Percentiles rank a stretch among this genome's conserved stretches.
Conservation (phyloP, 2,329 filamentous ascomycete species). For the Hypocrella siamensis region DNA sequence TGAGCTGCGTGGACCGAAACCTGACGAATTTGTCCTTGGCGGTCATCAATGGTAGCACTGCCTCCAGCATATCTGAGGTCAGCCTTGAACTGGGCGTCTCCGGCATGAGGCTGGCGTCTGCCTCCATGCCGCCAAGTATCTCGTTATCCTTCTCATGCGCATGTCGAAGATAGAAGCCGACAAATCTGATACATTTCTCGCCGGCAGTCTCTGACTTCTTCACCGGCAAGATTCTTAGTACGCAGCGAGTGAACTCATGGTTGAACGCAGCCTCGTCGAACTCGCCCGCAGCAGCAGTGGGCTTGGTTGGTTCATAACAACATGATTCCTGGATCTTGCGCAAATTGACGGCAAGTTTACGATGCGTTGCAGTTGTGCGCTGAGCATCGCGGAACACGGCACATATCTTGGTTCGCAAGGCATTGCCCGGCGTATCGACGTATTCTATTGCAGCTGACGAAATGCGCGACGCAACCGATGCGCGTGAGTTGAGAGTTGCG, state of each 20-base stretch:
- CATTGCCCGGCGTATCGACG: slow-evolving; percentile 55
- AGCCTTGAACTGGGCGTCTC: slow-evolving; percentile 78
- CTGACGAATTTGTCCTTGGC: slow-evolving; percentile 89
- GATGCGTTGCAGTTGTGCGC: slow-evolving; percentile 73
- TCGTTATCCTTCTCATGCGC: slow-evolving; percentile 56
- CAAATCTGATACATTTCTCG: slow-evolving; percentile 71
- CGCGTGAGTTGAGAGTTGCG: slow-evolving; percentile 21
- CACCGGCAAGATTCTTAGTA: slow-evolving; percentile 67
- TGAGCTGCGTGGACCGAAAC: slow-evolving; percentile 77
- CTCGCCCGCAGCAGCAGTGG: slow-evolving; percentile 41
- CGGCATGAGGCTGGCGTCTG: slow-evolving; percentile 53
- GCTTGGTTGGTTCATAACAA: slow-evolving; percentile 44
- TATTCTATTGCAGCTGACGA: slow-evolving; percentile 54
- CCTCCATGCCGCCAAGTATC: slow-evolving; percentile 46
- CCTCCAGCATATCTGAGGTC: slow-evolving; percentile 56
- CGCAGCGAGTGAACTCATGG: slow-evolving; percentile 66
- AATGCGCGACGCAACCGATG: slow-evolving; percentile 29
- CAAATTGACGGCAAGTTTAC: slow-evolving; percentile 75
- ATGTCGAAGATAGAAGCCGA: slow-evolving; percentile 72
- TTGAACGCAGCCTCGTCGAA: slow-evolving; percentile 83
- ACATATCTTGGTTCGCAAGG: slow-evolving; percentile 59
- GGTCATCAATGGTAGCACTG: slow-evolving; percentile 58
- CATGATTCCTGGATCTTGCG: slow-evolving; percentile 85
- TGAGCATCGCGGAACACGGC: slow-evolving; percentile 69
- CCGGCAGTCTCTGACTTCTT: slow-evolving; percentile 86